These are phyloP conservation scores for Thalia dealbata DNA, from an alignment of 176 grass and related monocot species.

Conservation along the genomic window DNA sequence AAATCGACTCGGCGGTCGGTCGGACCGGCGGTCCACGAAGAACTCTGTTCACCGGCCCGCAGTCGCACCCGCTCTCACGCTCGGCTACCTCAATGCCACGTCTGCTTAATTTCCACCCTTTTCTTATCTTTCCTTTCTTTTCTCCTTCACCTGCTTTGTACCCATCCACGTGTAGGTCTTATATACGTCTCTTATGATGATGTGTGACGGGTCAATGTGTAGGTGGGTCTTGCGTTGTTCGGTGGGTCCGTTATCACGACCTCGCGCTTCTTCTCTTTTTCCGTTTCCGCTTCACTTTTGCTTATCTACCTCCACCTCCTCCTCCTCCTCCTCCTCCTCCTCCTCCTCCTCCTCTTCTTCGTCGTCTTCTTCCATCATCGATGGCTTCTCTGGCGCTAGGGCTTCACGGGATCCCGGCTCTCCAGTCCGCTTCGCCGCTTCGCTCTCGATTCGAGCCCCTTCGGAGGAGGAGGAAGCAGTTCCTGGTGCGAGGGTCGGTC, in stretches of 20 bases:
- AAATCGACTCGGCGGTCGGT: not conserved
- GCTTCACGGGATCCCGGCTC: not conserved
- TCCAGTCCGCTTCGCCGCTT: not conserved
- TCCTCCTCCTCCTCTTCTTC: not conserved
- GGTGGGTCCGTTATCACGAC: no score
- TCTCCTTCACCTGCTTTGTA: no score
- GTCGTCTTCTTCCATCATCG: no score
- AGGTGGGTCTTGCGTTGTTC: no score
- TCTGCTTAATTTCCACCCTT: not conserved
- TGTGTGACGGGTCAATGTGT: not conserved
- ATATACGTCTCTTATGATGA: no score
- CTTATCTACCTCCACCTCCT: not conserved
- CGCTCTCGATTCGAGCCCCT: constrained; percentile 7
- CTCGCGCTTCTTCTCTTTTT: no score
- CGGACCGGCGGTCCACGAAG: not conserved
- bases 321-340: not conserved
- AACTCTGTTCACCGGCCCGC: not conserved
- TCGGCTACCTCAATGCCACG: not conserved
- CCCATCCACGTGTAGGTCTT: no score
- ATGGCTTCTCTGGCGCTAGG: not conserved
- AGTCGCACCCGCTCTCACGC: not conserved
- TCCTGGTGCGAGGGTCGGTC: constrained; percentile 15
- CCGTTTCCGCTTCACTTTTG: not conserved
- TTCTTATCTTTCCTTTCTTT: not conserved
- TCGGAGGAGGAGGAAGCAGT: constrained; percentile 8